Base-by-base conservation (phyloP, 306 rosid genomes). In the Mimosa pudica region DNA sequence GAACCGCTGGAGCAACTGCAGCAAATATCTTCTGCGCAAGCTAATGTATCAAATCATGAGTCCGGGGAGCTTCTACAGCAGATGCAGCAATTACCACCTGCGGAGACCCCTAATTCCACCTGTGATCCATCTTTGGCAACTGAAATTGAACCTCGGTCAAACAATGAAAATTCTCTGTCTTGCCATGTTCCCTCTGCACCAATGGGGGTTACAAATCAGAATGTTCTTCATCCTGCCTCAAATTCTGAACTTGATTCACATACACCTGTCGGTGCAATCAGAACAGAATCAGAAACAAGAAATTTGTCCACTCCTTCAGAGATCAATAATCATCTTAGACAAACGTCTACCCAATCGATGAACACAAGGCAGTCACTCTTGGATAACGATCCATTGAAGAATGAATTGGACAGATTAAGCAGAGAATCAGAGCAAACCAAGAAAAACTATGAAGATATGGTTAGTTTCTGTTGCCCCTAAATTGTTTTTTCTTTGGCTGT, bases 371-470 rank as follows among this genome's bases (percentile, higher is more conserved):
- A 82, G 60, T 77, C 69, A 7, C 76, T 70, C 58, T 47, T 65
- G 54, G 46, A 41, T 58, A 33, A 2, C 72, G 97, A 95, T 80
- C 96, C 96, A 7, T 90, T 95, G 62, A 82, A 84, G 69, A 76
- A 33, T 70, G 97, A 91, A 86, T 71, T 87, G 81, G 95, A 89
- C 73, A 90, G 84, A 79, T 54, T 92, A 68, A 77, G 35, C 8
- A 86, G 68, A 77, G 86, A 86, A 79, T 55, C 60, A 33, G 89
- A 85, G 11, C 70, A 86, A 65, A 71, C 58, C 42, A 41, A 55
- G 4, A 90, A 83, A 79, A 46, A 11, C 18, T 74, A 65, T 77
- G 90, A 84, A 79, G 88, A 87, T 58, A 51, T 1, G 93, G 98
- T 94, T 80, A 65, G 93, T 61, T 61, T 76, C 70, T 57, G 74